These are phyloP conservation scores for Firmiana major DNA, from an alignment of 345 rosid genomes.

Conservation along the genomic window DNA sequence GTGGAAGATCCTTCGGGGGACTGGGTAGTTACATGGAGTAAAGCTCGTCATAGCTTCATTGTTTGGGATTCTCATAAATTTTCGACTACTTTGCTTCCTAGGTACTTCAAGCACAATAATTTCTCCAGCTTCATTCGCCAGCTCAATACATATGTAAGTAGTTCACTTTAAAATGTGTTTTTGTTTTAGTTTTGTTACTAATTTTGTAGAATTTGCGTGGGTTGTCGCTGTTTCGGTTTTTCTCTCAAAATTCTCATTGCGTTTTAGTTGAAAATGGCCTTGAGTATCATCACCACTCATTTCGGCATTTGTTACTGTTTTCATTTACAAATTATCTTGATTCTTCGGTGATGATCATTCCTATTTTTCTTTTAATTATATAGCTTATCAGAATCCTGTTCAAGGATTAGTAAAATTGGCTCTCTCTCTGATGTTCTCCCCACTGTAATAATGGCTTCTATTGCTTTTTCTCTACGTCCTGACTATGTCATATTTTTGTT, in stretches of 20 bases:
- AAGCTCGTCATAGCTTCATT: constrained; percentile 38
- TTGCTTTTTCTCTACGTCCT: too few relatives aligned
- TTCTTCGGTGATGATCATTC: neutral
- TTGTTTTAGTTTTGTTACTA: neutral
- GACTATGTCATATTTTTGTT: neutral
- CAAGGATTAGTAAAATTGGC: neutral
- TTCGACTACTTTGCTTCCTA: constrained; percentile 53
- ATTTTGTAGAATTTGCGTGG: neutral
- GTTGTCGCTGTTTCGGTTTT: neutral
- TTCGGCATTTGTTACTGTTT: neutral
- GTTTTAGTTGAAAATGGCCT: neutral
- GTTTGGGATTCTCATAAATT: constrained; percentile 64
- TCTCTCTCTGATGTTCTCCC: too few relatives aligned
- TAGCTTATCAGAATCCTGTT: neutral
- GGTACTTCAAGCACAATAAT: constrained; percentile 64
- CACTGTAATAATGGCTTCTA: too few relatives aligned
- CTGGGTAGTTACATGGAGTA: constrained; percentile 62
- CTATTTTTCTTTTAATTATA: too few relatives aligned
- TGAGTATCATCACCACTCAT: neutral
- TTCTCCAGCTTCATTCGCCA: constrained; percentile 78
- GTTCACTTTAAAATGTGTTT: neutral
- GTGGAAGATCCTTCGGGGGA: constrained; percentile 67
- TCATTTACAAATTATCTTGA: too few relatives aligned
- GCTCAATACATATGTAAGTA: constrained; percentile 75
- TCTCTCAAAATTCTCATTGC: neutral